phyloP scores from a whole-genome alignment of 495 filamentous ascomycete species.

The Thozetella sp. region DNA sequence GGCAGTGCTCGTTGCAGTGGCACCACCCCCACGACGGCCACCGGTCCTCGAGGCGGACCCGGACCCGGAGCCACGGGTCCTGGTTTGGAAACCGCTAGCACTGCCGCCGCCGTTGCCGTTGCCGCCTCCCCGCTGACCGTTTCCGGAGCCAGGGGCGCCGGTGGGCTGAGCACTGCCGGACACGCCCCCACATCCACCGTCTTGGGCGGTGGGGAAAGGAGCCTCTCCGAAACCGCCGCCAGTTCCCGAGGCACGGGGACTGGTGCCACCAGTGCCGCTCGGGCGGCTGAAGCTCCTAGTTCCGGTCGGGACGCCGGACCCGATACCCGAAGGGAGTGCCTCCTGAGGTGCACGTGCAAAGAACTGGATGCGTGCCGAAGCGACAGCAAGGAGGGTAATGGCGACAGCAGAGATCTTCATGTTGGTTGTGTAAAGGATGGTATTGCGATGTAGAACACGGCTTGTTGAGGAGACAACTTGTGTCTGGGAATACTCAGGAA shows the following conservation, averaged over 20 bases:
- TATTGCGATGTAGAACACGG: background rate
- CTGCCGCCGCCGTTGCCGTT: background rate
- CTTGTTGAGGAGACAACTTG: background rate
- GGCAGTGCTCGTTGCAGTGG: background rate
- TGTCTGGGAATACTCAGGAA: background rate
- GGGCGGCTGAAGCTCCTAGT: background rate
- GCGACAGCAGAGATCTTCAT: slow-evolving; percentile 1
- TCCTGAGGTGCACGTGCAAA: background rate
- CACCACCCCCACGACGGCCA: background rate
- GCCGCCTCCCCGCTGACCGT: background rate
- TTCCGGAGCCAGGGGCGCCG: background rate
- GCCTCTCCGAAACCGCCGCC: too few species aligned
- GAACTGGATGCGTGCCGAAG: background rate
- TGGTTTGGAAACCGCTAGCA: background rate
- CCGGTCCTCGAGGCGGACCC: too few species aligned
- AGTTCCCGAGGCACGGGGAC: background rate
- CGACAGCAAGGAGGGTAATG: background rate
- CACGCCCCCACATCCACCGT: background rate
- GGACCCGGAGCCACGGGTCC: background rate
- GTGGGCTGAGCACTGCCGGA: background rate
- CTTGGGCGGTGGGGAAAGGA: background rate
- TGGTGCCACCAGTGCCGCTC: background rate
- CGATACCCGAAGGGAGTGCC: background rate
- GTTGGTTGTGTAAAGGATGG: background rate
- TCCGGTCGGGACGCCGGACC: background rate